These are phyloP conservation scores for Arabidopsis hybrid DNA, from an alignment of 441 rosid genomes.

Conservation along the genomic window DNA sequence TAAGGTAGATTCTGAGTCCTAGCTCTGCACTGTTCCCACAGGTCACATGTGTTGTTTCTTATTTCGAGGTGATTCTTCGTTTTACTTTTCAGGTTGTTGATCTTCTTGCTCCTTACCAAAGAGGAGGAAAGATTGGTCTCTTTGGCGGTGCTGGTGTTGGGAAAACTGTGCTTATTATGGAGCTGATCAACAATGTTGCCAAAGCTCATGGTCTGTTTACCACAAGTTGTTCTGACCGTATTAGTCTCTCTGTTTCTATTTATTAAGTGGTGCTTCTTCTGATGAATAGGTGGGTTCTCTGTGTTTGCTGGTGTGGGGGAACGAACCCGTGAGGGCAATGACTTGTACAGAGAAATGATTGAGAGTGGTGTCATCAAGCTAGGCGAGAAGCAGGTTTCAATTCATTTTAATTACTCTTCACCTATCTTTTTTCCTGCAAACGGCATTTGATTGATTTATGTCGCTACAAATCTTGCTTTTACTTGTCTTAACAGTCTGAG, in stretches of 20 bases:
- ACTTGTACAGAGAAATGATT: slow-evolving; percentile 96
- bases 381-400: slow-evolving; percentile 79
- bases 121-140: slow-evolving; percentile 95
- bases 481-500: slow-evolving; percentile 58
- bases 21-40: neutral
- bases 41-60: neutral
- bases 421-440: neutral
- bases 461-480: neutral
- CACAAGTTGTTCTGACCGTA: neutral
- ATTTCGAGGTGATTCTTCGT: slow-evolving; percentile 46
- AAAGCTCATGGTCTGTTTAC: slow-evolving; percentile 85
- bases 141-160: slow-evolving; percentile 99
- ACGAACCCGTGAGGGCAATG: slow-evolving; percentile 98
- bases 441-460: neutral
- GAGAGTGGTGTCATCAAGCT: slow-evolving; percentile 99
- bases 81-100: slow-evolving; percentile 57
- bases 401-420: neutral
- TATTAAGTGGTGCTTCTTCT: neutral
- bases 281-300: slow-evolving; percentile 54
- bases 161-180: slow-evolving; percentile 97
- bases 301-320: slow-evolving; percentile 99
- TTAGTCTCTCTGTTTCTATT: neutral
- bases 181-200: slow-evolving; percentile 93
- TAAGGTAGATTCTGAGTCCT: slow-evolving; percentile 57
- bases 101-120: slow-evolving; percentile 93